Evolutionary conservation across 441 rosid genomes (phyloP), one percentile per base, ranked within the genome.

Genomic region (Jatropha multifida): DNA sequence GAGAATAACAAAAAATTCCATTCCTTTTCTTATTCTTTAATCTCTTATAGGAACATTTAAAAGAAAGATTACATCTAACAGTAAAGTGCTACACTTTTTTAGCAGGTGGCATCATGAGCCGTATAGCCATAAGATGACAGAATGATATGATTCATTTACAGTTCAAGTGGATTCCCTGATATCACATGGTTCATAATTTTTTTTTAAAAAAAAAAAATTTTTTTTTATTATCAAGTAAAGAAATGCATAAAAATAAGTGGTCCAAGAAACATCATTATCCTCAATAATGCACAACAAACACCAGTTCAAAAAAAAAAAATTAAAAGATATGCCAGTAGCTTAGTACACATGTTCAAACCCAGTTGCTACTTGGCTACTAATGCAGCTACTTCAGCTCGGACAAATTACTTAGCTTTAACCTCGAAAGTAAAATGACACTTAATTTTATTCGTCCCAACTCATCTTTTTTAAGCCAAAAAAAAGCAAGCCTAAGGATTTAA

Each of bases 261-360:
- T 69, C 74, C 79, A 76, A 6, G 32, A 76, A 15, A 69, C 9
- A 70, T 48, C 79, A 54, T 55, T 38, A 69, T 20, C 41, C 44
- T 54, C 54, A 41, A 32, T 58, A 40, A 63, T 20, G 12, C 18
- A 40, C 56, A 69, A 51, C 12, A 55, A 26, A 64, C 14, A 60
- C 12, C 17, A 13, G 42, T 65, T 15, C 56, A 64, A 55, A 23
- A 23, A 49, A 76, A 46, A 58, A 51, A 54, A 6, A 54, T 18
- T 8, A 44, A 7, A 44, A 44, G 10, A 44, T 11, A 44, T 44
- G 10, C 10, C 9, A 44, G 48, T 7, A 44, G 48, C 48, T 44
- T 44, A 42, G 11, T n/a, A 42, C 9, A 32, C 20, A 75, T 69
- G 68, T 60, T 27, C 32, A 32, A 32, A 2, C 32, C 32, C 32